Base-by-base conservation (phyloP, 345 rosid species). In the Camelina neglecta region DNA sequence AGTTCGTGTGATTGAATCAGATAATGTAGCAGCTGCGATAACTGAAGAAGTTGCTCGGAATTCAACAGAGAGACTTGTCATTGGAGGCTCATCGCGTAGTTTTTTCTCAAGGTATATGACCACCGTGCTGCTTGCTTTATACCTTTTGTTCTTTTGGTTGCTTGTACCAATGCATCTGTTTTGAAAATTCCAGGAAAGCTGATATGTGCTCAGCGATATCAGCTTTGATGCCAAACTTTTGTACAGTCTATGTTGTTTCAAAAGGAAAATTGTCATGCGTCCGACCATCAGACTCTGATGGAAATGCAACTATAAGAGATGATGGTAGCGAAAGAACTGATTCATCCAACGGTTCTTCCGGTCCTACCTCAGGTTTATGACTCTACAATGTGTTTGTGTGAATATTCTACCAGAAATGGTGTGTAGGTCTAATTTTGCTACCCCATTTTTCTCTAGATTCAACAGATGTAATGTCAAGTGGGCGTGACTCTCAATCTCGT, bases 201-300 rank as follows among this genome's bases (percentile, higher is more conserved):
- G 79, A 76, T 66, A 58, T 89, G 60, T 83, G 96, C 24, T 84
- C 93, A 0, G 85, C 85, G 74, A 93, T 93, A 77, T 85, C 97
- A 13, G 75, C 58, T 45, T 72, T 74, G 67, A 73, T 78, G 56
- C 98, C 98, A 0, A 84, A 76, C 60, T 88, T 83, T 75, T 93
- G 98, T 72, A 89, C 96, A 2, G 88, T 91, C 29, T 93, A 83
- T 67, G 91, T 84, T 69, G 85, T 91, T 83, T 90, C 89, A 2
- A 87, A 86, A 78, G 98, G 96, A 61, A 89, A 91, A 72, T 69
- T 91, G 55, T 67, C 85, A 71, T 87, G 96, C 26, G 81, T 93
- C 70, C 84, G 91, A 35, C 94, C 93, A 62, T 87, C 98, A 42
- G 83, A 87, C 62, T 81, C 79, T 57, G 92, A 84, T 67, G 80